Evolutionary conservation across 2,329 filamentous ascomycete genomes (phyloP).

Genomic region (Tricladium varicosporioides): DNA sequence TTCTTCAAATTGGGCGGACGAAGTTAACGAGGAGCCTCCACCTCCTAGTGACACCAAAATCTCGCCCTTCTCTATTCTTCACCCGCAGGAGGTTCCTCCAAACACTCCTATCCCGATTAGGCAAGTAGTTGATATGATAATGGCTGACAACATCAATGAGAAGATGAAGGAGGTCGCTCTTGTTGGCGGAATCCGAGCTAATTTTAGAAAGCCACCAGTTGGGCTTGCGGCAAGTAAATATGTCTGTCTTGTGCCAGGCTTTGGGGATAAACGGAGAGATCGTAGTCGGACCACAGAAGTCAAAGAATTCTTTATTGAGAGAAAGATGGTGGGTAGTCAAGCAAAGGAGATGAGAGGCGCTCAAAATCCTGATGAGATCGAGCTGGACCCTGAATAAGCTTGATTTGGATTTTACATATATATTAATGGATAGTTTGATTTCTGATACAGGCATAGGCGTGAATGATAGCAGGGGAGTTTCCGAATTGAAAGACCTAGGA

Average conservation of each 20-base stretch:
- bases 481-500: no score
- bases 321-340: no score
- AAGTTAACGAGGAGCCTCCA: slow-evolving; percentile 18
- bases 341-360: not conserved
- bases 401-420: no score
- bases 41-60: not conserved
- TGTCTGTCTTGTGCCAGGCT: slow-evolving; percentile 1
- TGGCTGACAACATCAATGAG: not conserved
- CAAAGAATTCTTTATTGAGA: no score
- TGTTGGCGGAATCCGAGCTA: not conserved
- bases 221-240: slow-evolving; percentile 20
- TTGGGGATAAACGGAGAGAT: not conserved
- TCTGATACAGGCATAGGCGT: no score
- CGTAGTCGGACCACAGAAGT: no score
- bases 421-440: no score
- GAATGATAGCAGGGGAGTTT: no score
- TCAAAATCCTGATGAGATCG: slow-evolving; percentile 10
- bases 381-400: not conserved
- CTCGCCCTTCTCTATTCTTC: not conserved
- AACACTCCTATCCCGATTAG: not conserved
- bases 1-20: slow-evolving; percentile 26
- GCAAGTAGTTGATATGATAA: not conserved
- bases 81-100: not conserved
- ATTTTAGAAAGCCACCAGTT: not conserved
- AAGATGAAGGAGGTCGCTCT: not conserved